Percentiles rank a stretch among this genome's conserved stretches.
These are phyloP conservation scores for Exsudoporus frostii DNA, from an alignment of 768 basidiomycete species.

Conservation along the genomic window DNA sequence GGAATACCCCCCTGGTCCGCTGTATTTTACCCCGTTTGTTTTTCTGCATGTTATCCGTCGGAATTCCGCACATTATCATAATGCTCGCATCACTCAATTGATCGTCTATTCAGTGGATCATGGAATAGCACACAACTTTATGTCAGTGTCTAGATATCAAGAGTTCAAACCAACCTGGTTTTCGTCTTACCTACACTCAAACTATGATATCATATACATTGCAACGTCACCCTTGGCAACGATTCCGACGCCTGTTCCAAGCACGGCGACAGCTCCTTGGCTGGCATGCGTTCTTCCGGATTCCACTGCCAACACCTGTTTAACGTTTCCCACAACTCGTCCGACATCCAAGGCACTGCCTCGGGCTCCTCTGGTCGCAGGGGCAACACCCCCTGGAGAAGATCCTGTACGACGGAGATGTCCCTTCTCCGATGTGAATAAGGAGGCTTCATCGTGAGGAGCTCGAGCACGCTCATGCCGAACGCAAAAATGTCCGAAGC, in stretches of 20 bases:
- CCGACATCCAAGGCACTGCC: conserved; percentile 39
- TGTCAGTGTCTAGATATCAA: background rate
- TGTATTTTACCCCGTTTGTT: conserved; percentile 40
- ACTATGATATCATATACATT: background rate
- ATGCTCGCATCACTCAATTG: conserved; percentile 36
- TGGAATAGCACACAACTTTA: conserved; percentile 1
- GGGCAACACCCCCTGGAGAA: conserved; percentile 40
- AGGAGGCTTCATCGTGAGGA: conserved; percentile 50
- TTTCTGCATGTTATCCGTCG: conserved; percentile 37
- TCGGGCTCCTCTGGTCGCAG: conserved; percentile 38
- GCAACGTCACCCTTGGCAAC: background rate
- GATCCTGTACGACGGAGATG: conserved; percentile 46
- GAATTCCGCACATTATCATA: conserved; percentile 36
- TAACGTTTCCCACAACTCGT: conserved; percentile 48
- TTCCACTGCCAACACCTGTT: conserved; percentile 44
- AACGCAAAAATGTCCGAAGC: conserved; percentile 56
- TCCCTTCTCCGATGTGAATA: conserved; percentile 50
- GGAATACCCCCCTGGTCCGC: conserved; percentile 40
- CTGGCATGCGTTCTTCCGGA: conserved; percentile 38
- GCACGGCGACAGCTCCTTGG: conserved; percentile 33
- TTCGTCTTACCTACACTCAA: background rate
- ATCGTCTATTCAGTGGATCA: conserved; percentile 15
- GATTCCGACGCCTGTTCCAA: conserved; percentile 12
- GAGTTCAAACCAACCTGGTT: background rate
- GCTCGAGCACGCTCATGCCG: conserved; percentile 58